Evolutionary conservation across 2,329 filamentous ascomycete genomes (phyloP).

Genomic region (Ophiostoma triangulosporum): DNA sequence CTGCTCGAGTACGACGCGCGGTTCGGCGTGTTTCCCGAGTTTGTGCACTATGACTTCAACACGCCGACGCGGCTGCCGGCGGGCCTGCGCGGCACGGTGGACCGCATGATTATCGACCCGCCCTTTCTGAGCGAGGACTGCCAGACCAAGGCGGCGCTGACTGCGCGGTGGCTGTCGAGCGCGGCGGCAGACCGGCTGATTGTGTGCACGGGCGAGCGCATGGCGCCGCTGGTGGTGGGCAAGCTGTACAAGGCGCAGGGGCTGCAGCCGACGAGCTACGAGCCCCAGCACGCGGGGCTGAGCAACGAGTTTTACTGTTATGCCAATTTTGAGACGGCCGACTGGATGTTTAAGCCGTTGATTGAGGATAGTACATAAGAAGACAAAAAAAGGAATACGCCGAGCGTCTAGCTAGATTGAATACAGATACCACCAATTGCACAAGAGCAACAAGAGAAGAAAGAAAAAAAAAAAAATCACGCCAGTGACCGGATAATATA

Average conservation of each 20-base stretch:
- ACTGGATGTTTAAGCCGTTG: conserved; percentile 27
- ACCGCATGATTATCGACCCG: conserved; percentile 62
- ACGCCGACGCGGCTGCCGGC: conserved; percentile 52
- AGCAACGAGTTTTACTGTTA: conserved; percentile 76
- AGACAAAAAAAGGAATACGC: neutral
- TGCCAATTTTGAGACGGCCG: conserved; percentile 56
- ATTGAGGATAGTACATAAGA: neutral
- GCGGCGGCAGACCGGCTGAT: conserved; percentile 33
- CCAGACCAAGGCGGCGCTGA: conserved; percentile 65
- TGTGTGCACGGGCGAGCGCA: conserved; percentile 65
- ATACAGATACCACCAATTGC: neutral
- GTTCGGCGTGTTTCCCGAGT: conserved; percentile 59
- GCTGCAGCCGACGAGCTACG: conserved; percentile 51
- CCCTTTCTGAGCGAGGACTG: conserved; percentile 71
- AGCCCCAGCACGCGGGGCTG: conserved; percentile 54
- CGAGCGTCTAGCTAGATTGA: neutral
- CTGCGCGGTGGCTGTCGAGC: conserved; percentile 54
- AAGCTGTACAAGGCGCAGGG: conserved; percentile 56
- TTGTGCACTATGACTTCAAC: conserved; percentile 61
- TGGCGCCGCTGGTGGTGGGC: conserved; percentile 45
- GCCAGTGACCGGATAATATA: conserved; percentile 58
- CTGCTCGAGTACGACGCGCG: conserved; percentile 64
- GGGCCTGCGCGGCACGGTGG: conserved; percentile 39
- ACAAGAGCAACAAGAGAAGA: neutral
- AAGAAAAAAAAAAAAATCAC: conserved; percentile 16